Evolutionary conservation across 2,329 filamentous ascomycete species (phyloP).

Genomic region (Colletotrichum siamense): DNA sequence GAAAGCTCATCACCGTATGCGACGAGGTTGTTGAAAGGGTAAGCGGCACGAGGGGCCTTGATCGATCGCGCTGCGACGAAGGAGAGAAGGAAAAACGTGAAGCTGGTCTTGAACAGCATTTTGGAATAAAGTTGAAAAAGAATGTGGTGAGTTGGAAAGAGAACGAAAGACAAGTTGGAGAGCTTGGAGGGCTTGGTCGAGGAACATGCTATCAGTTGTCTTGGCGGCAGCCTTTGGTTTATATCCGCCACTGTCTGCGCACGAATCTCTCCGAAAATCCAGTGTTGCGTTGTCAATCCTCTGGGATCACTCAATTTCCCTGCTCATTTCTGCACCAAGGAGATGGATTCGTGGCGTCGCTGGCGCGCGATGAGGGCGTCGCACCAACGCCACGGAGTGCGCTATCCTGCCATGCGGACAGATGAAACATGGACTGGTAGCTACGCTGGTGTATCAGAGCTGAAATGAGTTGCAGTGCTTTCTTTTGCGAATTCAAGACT

Average conservation of each 20-base stretch:
- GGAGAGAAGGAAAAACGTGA: not conserved
- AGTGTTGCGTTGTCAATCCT: not conserved
- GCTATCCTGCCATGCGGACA: not conserved
- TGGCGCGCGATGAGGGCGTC: not conserved
- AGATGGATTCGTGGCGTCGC: not conserved
- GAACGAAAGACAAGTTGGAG: not conserved
- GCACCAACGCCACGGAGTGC: not conserved
- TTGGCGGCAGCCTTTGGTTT: not conserved
- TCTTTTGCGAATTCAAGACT: not conserved
- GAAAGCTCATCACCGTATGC: not conserved
- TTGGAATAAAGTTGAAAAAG: not conserved
- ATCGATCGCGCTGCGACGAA: not conserved
- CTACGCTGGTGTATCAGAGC: not conserved
- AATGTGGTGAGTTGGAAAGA: not conserved
- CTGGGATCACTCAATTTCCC: not conserved
- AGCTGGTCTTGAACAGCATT: not conserved
- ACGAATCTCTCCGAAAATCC: not conserved
- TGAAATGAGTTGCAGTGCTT: not conserved
- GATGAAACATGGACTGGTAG: not conserved
- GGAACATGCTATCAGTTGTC: not conserved
- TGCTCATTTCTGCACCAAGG: not conserved
- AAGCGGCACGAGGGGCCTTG: not conserved
- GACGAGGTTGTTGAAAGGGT: not conserved
- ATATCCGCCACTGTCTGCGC: not conserved
- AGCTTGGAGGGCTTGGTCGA: not conserved